Evolutionary conservation across 2,329 filamentous ascomycete genomes (phyloP).

Genomic region (Truncatella angustata): DNA sequence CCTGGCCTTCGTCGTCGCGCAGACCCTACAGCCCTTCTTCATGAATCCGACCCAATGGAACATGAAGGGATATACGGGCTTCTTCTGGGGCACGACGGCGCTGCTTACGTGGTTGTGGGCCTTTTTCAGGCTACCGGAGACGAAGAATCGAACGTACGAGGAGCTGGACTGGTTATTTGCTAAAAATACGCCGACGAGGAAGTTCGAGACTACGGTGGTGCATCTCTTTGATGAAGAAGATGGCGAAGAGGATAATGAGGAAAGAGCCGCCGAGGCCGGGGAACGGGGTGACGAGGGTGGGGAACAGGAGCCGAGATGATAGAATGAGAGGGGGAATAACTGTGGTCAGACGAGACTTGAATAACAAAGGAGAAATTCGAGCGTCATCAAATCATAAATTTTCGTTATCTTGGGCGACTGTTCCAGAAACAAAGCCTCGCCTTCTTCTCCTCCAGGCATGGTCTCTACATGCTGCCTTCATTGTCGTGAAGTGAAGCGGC

Average conservation of each 20-base stretch:
- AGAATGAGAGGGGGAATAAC: no score
- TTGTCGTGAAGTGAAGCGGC: no score
- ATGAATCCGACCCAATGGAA: conserved; percentile 36
- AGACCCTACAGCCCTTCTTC: conserved; percentile 8
- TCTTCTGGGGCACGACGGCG: conserved; percentile 41
- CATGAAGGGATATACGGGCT: conserved; percentile 39
- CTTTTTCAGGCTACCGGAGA: conserved; percentile 51
- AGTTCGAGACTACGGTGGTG: conserved; percentile 34
- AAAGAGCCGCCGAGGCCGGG: no score
- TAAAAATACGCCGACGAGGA: conserved; percentile 34
- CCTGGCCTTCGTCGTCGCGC: conserved; percentile 6
- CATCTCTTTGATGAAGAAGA: conserved; percentile 15
- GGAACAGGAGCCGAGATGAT: no score
- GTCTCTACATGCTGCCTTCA: no score
- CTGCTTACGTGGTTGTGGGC: conserved; percentile 46
- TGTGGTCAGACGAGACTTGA: no score
- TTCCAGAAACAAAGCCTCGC: no score
- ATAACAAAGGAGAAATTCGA: no score
- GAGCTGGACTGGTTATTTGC: conserved; percentile 54
- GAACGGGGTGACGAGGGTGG: no score
- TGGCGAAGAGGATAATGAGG: background rate
- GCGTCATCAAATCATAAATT: no score
- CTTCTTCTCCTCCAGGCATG: no score
- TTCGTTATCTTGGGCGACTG: no score
- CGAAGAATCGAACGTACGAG: conserved; percentile 48